A percentile compares a stretch with the other conserved stretches of the same genome.
phyloP scores from a whole-genome alignment of 441 rosid species.

The Codiaeum variegatum region DNA sequence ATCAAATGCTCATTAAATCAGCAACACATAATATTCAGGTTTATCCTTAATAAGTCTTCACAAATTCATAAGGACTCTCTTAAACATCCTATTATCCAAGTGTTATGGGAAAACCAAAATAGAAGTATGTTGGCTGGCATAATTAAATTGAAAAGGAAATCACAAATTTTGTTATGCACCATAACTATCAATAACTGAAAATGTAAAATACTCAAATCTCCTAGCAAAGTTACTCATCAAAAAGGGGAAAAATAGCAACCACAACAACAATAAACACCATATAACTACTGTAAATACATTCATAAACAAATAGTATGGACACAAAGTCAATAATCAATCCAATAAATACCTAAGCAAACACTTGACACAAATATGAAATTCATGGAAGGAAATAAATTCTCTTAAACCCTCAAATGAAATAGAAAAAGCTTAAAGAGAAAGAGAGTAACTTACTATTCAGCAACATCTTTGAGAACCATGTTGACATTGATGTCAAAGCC shows the following conservation, averaged over 20 bases:
- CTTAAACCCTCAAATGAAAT: neutral
- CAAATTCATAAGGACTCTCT: neutral
- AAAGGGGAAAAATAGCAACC: too few relatives aligned
- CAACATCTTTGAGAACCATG: slow-evolving; percentile 96
- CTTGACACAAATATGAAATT: neutral
- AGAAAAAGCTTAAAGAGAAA: neutral
- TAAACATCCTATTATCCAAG: neutral
- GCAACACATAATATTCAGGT: neutral
- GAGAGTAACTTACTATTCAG: slow-evolving; percentile 48
- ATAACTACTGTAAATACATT: too few relatives aligned
- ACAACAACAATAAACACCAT: too few relatives aligned
- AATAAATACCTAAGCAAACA: neutral
- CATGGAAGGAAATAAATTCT: neutral
- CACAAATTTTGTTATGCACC: neutral
- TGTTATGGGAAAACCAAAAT: neutral
- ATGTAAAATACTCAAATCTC: too few relatives aligned
- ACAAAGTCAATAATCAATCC: too few relatives aligned
- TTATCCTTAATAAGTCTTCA: neutral
- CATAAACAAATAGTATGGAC: too few relatives aligned
- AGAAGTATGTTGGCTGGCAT: neutral
- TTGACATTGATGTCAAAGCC: slow-evolving; percentile 92
- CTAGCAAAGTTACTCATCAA: too few relatives aligned
- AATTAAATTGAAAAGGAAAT: neutral
- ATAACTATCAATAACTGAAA: neutral
- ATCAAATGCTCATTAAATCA: too few relatives aligned